A percentile compares a stretch with the other conserved stretches of the same genome.
Evolutionary conservation across 2,329 filamentous ascomycete species (phyloP).

Genomic region (Pseudogymnoascus sp.): DNA sequence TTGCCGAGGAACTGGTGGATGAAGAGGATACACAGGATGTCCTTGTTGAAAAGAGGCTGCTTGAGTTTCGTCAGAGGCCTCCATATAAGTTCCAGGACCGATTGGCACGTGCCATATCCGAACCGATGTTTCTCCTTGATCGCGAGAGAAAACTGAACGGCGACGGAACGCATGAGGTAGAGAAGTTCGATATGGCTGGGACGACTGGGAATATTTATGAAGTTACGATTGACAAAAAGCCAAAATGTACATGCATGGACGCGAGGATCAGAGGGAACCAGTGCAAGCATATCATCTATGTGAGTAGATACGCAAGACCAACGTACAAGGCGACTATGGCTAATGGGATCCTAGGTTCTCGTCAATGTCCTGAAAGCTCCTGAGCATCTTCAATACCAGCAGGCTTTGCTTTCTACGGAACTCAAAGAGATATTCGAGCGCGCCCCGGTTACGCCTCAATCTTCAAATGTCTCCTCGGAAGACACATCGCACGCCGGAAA

Average conservation of each 20-base stretch:
- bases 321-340: conserved; percentile 12
- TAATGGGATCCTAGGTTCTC: conserved; percentile 36
- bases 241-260: conserved; percentile 49
- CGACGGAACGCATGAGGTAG: conserved; percentile 33
- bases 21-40: not conserved
- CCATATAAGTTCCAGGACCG: conserved; percentile 40
- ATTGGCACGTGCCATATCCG: conserved; percentile 40
- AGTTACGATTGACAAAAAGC: conserved; percentile 44
- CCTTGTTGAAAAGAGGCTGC: conserved; percentile 32
- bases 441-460: conserved; percentile 42
- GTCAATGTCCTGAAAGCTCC: conserved; percentile 50
- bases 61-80: conserved; percentile 34
- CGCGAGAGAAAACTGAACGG: conserved; percentile 32
- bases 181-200: conserved; percentile 50
- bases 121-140: conserved; percentile 51
- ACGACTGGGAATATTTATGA: conserved; percentile 56
- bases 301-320: conserved; percentile 24
- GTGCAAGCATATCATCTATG: conserved; percentile 58
- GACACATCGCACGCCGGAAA: conserved; percentile 35
- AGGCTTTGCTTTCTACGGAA: conserved; percentile 52
- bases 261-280: conserved; percentile 43
- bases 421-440: conserved; percentile 46
- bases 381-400: conserved; percentile 48
- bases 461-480: conserved; percentile 28
- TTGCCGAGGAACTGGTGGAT: not conserved